Conservation (phyloP, 2,329 filamentous ascomycete species). For the Ceratocystis ficicola region DNA sequence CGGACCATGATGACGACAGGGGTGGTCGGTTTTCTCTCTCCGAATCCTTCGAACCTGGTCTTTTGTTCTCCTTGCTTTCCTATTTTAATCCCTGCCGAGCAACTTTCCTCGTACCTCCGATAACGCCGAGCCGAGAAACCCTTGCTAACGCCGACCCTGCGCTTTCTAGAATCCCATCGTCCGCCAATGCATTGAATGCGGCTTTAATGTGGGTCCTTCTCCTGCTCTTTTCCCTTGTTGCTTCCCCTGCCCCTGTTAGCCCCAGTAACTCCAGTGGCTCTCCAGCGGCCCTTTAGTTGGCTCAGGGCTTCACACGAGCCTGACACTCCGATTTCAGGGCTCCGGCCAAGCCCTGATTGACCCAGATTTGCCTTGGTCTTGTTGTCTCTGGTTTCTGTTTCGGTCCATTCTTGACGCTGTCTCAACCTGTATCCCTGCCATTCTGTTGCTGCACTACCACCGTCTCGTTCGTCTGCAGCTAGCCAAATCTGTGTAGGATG, state of each 20-base stretch:
- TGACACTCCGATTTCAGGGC: too few species aligned
- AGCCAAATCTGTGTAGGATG: neutral
- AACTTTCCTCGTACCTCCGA: conserved; percentile 7
- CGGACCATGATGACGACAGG: conserved; percentile 5
- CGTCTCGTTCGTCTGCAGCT: neutral
- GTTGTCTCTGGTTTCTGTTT: neutral
- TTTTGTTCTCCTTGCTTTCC: neutral
- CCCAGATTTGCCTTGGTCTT: neutral
- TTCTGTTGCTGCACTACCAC: neutral
- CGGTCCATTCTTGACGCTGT: neutral
- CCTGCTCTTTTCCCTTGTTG: neutral
- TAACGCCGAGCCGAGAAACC: conserved; percentile 17
- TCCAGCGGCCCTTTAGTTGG: neutral
- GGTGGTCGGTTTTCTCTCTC: neutral
- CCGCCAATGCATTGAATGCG: conserved; percentile 74
- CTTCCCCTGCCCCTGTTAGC: neutral
- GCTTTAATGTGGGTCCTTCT: conserved; percentile 51
- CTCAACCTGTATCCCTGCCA: neutral
- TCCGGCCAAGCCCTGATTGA: neutral
- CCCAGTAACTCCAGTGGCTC: neutral
- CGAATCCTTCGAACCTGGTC: conserved; percentile 6
- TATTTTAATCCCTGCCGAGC: conserved; percentile 7
- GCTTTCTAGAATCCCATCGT: conserved; percentile 13
- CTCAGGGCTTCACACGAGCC: too few species aligned
- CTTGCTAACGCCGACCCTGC: conserved; percentile 13